phyloP scores from a whole-genome alignment of 768 basidiomycete species.

The Lactarius quietus region DNA sequence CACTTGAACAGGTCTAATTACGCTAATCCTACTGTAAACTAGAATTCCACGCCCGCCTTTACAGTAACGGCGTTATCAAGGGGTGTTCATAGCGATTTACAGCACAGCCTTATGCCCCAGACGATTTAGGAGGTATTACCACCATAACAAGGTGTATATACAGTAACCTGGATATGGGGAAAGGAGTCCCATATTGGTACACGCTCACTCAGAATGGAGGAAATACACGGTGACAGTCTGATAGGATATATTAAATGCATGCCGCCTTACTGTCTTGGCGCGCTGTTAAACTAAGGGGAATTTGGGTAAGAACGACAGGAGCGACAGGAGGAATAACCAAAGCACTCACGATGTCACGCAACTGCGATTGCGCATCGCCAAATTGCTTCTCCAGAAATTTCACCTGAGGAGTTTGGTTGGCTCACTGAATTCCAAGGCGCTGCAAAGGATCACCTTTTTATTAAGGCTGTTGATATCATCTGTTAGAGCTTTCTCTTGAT shows the following conservation, averaged over 20 bases:
- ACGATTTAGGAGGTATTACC: too few species aligned
- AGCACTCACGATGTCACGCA: slow-evolving; percentile 69
- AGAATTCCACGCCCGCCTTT: too few species aligned
- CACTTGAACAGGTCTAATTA: neutral
- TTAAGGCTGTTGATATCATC: slow-evolving; percentile 79
- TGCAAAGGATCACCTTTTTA: slow-evolving; percentile 64
- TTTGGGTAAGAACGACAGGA: neutral
- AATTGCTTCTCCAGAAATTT: slow-evolving; percentile 95
- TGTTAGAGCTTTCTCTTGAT: slow-evolving; percentile 74
- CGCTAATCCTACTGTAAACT: neutral
- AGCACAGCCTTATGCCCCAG: too few species aligned
- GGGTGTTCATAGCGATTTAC: too few species aligned
- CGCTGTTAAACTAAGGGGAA: slow-evolving; percentile 52
- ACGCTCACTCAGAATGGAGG: slow-evolving; percentile 2
- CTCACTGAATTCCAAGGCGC: slow-evolving; percentile 4
- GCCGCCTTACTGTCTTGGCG: slow-evolving; percentile 31
- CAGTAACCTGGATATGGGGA: too few species aligned
- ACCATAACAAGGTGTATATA: too few species aligned
- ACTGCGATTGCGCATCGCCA: slow-evolving; percentile 81
- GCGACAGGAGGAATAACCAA: neutral
- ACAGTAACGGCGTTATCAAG: too few species aligned
- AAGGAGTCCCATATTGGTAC: too few species aligned
- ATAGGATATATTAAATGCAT: neutral
- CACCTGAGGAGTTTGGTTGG: slow-evolving; percentile 41
- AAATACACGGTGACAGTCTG: neutral